phyloP scores from a whole-genome alignment of 768 basidiomycete genomes.

The Mycena vitilis region DNA sequence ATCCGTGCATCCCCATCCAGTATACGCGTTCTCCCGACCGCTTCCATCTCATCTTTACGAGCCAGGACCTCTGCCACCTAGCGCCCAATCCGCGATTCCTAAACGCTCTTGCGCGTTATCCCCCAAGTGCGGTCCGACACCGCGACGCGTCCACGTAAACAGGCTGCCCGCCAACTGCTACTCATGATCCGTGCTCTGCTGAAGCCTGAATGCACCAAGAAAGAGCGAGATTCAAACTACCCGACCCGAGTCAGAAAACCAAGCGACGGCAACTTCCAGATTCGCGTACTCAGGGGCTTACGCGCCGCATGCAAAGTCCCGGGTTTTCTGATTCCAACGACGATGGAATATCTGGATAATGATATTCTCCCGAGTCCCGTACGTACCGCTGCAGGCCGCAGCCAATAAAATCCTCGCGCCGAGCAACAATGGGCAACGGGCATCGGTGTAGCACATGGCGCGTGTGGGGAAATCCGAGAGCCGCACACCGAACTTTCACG shows the following conservation, averaged over 20 bases:
- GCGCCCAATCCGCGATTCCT: constrained; percentile 6
- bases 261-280: too few species aligned
- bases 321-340: too few species aligned
- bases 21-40: constrained; percentile 7
- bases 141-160: constrained; percentile 30
- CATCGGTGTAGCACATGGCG: constrained; percentile 4
- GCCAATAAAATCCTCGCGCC: constrained; percentile 1
- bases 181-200: constrained; percentile 4
- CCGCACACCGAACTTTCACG: neutral
- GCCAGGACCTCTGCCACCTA: constrained; percentile 28
- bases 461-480: neutral
- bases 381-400: neutral
- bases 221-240: too few species aligned
- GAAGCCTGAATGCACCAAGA: too few species aligned
- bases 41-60: constrained; percentile 11
- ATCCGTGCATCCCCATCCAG: constrained; percentile 29
- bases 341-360: too few species aligned
- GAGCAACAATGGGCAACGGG: too few species aligned
- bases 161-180: neutral
- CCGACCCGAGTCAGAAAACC: too few species aligned
- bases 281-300: too few species aligned
- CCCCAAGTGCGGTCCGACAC: constrained; percentile 13
- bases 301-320: too few species aligned
- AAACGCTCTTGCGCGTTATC: neutral
- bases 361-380: too few species aligned